These are phyloP conservation scores for Aspergillus carbonarius DNA, from an alignment of 2,329 filamentous ascomycete species.

Conservation along the genomic window DNA sequence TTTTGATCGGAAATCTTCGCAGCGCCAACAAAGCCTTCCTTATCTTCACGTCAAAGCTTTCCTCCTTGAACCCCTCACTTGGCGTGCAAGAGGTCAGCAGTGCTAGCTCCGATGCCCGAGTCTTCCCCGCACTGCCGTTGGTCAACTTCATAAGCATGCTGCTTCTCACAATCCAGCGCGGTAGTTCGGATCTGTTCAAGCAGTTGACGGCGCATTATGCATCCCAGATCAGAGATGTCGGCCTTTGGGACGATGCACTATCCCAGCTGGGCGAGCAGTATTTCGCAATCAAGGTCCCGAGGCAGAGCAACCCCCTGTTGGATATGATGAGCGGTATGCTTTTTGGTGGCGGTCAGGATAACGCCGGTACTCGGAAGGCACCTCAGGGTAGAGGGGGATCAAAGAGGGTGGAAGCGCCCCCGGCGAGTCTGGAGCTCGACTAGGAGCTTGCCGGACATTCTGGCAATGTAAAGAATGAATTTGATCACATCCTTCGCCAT, in stretches of 20 bases:
- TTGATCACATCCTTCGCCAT: slow-evolving; percentile 4
- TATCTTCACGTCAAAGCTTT: slow-evolving; percentile 69
- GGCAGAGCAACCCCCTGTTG: slow-evolving; percentile 87
- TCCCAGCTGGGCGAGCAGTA: slow-evolving; percentile 94
- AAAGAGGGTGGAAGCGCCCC: slow-evolving; percentile 50
- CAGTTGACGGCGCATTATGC: slow-evolving; percentile 81
- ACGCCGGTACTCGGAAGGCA: slow-evolving; percentile 37
- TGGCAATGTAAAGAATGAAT: slow-evolving; percentile 5
- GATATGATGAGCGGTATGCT: slow-evolving; percentile 99
- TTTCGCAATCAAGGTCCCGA: slow-evolving; percentile 84
- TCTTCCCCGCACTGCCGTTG: slow-evolving; percentile 89
- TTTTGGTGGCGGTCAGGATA: slow-evolving; percentile 65
- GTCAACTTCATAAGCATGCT: slow-evolving; percentile 91
- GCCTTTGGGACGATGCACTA: slow-evolving; percentile 76
- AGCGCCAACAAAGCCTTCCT: slow-evolving; percentile 81
- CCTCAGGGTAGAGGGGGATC: slow-evolving; percentile 34
- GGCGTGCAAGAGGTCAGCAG: slow-evolving; percentile 78
- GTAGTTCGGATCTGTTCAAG: slow-evolving; percentile 72
- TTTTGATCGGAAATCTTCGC: slow-evolving; percentile 84
- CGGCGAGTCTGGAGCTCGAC: slow-evolving; percentile 46
- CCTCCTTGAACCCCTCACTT: slow-evolving; percentile 58
- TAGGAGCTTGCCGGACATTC: slow-evolving; percentile 23
- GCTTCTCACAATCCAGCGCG: slow-evolving; percentile 78
- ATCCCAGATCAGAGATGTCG: slow-evolving; percentile 71
- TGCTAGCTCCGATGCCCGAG: slow-evolving; percentile 67